Percentiles rank a stretch among this genome's conserved stretches.
These are phyloP conservation scores for Cordyceps pruinosa DNA, from an alignment of 2,329 filamentous ascomycete genomes.

Conservation along the genomic window DNA sequence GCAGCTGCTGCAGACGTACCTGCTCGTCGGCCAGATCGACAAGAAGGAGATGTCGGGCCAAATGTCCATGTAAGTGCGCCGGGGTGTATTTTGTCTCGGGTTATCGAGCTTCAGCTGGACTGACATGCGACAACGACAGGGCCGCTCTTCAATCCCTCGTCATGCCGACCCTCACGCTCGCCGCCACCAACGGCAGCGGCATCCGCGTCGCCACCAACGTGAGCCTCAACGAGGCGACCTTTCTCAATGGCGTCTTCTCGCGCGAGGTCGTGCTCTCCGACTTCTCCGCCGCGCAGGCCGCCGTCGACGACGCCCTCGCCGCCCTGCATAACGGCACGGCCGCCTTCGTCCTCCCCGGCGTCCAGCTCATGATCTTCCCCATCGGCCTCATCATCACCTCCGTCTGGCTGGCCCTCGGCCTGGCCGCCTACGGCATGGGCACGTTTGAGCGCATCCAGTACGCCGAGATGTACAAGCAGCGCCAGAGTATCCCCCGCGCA, in stretches of 20 bases:
- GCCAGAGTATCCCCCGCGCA: slow-evolving; percentile 12
- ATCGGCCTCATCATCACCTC: slow-evolving; percentile 60
- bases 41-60: slow-evolving; percentile 43
- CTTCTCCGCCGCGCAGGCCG: slow-evolving; percentile 40
- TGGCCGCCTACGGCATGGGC: slow-evolving; percentile 54
- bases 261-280: slow-evolving; percentile 46
- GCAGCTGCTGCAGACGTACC: slow-evolving; percentile 52
- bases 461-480: slow-evolving; percentile 53
- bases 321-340: slow-evolving; percentile 44
- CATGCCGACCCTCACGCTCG: slow-evolving; percentile 61
- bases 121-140: slow-evolving; percentile 30
- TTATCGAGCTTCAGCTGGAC: too few relatives aligned
- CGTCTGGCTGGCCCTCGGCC: slow-evolving; percentile 52
- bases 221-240: slow-evolving; percentile 62
- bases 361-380: slow-evolving; percentile 62
- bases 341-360: slow-evolving; percentile 64
- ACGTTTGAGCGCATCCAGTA: slow-evolving; percentile 61
- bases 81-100: too few relatives aligned
- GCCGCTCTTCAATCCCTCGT: slow-evolving; percentile 55
- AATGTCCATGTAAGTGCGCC: slow-evolving; percentile 57
- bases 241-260: slow-evolving; percentile 65
- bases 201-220: slow-evolving; percentile 54
- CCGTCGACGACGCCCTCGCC: slow-evolving; percentile 40
- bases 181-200: slow-evolving; percentile 46
- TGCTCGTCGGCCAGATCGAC: slow-evolving; percentile 65